Evolutionary conservation across 257 asterid genomes (phyloP).

Genomic region (Hygrophila difformis): DNA sequence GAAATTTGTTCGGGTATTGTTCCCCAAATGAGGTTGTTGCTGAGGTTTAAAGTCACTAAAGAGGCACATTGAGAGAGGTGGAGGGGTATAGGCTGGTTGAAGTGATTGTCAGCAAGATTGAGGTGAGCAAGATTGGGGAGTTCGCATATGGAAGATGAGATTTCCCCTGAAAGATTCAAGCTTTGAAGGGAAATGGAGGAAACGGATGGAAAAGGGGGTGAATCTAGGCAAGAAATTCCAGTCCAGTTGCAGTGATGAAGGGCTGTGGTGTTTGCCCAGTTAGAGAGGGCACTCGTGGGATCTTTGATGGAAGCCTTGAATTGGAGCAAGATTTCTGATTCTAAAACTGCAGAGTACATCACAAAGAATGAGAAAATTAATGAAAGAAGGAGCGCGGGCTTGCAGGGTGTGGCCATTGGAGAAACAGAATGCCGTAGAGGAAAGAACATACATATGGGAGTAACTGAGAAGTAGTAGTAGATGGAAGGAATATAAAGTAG

Average conservation of each 20-base stretch:
- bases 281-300: slow-evolving; percentile 40
- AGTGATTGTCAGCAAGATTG: slow-evolving; percentile 62
- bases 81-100: slow-evolving; percentile 72
- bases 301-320: slow-evolving; percentile 70
- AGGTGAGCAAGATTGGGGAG: slow-evolving; percentile 46
- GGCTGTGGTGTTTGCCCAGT: slow-evolving; percentile 52
- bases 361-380: slow-evolving; percentile 27
- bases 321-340: slow-evolving; percentile 52
- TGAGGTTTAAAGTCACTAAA: slow-evolving; percentile 48
- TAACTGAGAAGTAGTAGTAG: too few relatives aligned
- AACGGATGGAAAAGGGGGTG: slow-evolving; percentile 29
- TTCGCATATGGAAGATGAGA: slow-evolving; percentile 52
- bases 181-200: slow-evolving; percentile 51
- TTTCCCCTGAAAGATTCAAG: slow-evolving; percentile 76
- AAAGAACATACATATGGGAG: too few relatives aligned
- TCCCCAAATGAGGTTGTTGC: slow-evolving; percentile 80
- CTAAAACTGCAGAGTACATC: slow-evolving; percentile 36
- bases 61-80: slow-evolving; percentile 57
- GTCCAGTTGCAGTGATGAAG: slow-evolving; percentile 72
- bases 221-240: slow-evolving; percentile 57
- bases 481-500: too few relatives aligned
- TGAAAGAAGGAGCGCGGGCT: slow-evolving; percentile 27
- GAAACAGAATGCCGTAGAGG: too few relatives aligned
- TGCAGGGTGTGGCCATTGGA: slow-evolving; percentile 48
- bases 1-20: slow-evolving; percentile 72